A percentile compares a stretch with the other conserved stretches of the same genome.
Evolutionary conservation across 495 filamentous ascomycete genomes (phyloP).

Genomic region (Penicillium herquei): DNA sequence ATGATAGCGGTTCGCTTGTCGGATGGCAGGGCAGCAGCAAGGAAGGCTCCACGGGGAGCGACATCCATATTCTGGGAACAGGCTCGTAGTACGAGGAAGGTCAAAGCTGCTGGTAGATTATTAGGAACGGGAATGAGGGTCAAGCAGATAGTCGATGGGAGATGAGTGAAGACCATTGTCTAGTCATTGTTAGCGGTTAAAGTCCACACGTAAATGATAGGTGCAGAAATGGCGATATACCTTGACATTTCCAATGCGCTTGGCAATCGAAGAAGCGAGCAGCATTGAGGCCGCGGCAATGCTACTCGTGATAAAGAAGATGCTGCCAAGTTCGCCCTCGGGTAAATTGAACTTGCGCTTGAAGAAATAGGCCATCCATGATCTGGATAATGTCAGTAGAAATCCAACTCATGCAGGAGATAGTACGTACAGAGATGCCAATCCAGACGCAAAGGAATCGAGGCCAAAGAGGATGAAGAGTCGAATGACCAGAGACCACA

Average conservation of each 20-base stretch:
- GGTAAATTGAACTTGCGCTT: conserved; percentile 68
- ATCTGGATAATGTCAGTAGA: conserved; percentile 32
- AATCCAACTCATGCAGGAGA: background rate
- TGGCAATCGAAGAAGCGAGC: conserved; percentile 71
- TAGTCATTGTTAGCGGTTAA: conserved; percentile 15
- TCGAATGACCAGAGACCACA: conserved; percentile 60
- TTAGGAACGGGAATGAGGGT: conserved; percentile 63
- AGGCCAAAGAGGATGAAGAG: conserved; percentile 75
- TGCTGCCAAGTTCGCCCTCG: conserved; percentile 67
- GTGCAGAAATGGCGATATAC: conserved; percentile 18
- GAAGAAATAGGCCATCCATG: conserved; percentile 77
- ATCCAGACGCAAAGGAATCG: conserved; percentile 76
- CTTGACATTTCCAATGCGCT: conserved; percentile 74
- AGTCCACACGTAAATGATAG: background rate
- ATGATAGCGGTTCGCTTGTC: conserved; percentile 78
- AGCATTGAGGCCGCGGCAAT: conserved; percentile 67
- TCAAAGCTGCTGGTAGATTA: conserved; percentile 53
- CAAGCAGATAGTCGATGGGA: conserved; percentile 72
- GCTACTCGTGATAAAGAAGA: conserved; percentile 66
- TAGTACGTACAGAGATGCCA: conserved; percentile 61
- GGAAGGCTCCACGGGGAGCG: conserved; percentile 75
- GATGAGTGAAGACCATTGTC: conserved; percentile 87
- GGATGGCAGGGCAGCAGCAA: conserved; percentile 67
- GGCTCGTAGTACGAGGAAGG: conserved; percentile 67
- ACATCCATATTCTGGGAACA: conserved; percentile 77